Conservation (phyloP, 1,284 basidiomycete species). For the Cutaneotrichosporon spelunceum region DNA sequence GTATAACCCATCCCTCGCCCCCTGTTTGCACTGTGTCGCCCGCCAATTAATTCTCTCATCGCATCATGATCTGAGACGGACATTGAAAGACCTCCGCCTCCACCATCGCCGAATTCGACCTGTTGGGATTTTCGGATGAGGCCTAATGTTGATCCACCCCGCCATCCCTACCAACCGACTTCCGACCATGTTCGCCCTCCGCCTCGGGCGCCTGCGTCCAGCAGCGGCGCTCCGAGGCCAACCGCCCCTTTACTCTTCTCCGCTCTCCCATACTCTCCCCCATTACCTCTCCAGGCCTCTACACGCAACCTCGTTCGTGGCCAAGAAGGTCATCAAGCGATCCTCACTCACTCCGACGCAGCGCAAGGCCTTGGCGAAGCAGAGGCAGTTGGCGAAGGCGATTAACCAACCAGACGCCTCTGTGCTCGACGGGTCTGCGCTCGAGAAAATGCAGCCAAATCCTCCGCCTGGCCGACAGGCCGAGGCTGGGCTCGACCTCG, state of each 20-base stretch:
- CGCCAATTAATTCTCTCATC: too few species aligned
- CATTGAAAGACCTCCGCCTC: background rate
- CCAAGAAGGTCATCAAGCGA: conserved; percentile 1
- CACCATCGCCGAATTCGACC: background rate
- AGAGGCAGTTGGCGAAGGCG: background rate
- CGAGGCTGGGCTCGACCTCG: background rate
- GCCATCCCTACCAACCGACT: background rate
- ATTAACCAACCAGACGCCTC: background rate
- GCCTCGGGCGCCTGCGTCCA: conserved; percentile 2
- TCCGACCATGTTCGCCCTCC: conserved; percentile 8
- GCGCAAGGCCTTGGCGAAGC: conserved; percentile 7
- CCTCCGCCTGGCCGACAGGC: background rate
- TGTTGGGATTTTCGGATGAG: background rate
- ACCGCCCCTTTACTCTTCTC: background rate
- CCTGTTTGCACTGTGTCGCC: too few species aligned
- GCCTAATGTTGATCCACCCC: background rate
- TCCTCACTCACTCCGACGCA: background rate
- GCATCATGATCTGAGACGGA: background rate
- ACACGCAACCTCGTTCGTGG: background rate
- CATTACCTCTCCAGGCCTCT: background rate
- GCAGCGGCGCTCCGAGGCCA: conserved; percentile 1
- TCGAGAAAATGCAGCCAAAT: background rate
- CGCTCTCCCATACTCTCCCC: background rate
- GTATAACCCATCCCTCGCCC: background rate
- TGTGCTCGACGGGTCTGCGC: background rate